Base-by-base conservation (phyloP, 176 grass and related monocot genomes). In the Rhynchospora tenuis region DNA sequence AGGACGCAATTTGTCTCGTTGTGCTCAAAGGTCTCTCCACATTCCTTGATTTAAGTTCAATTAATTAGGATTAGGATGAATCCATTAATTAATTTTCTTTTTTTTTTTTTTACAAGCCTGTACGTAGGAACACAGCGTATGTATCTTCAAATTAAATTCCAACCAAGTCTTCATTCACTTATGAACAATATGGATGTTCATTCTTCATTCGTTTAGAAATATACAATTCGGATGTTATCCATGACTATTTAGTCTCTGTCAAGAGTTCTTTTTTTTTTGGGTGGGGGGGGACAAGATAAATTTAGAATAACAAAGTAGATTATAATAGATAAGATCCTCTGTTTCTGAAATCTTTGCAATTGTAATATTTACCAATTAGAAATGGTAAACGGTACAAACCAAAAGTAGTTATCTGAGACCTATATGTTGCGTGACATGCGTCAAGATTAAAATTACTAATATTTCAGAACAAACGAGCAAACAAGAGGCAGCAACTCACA, bases 41-140 rank as follows among this genome's bases (percentile, higher is more conserved):
- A 84, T 75, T 84, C 80, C 42, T 23, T 55, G 33, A 84, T 75
- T 75, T 61, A 43, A 84, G 17, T 59, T 33, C 5, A n/a, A 1
- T 46, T 48, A 24, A 73, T 46, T 73, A 72, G 38, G 68, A 12
- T 47, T 20, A 47, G 2, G 8, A 20, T 46, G 19, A 71, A 71
- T 71, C 17, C 16, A 31, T 65, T 15, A 22, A 63, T 63, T 63
- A 23, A 63, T 68, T 8, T 43, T 22, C 46, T 3, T 72, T 46
- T 33, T 1, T 28, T 27, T 27, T 64, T 64, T 10, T 28, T 64
- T 64, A 12, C 5, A 7, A 64, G 61, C 2, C 24, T 27, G 10
- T 64, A 2, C 9, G 2, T 60, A 22, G 58, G 20, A 1, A 62
- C 24, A 26, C 24, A 26, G 3, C 61, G 13, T 11, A 64, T 64